These are phyloP conservation scores for Penicillium salamii DNA, from an alignment of 495 filamentous ascomycete genomes.

Conservation along the genomic window DNA sequence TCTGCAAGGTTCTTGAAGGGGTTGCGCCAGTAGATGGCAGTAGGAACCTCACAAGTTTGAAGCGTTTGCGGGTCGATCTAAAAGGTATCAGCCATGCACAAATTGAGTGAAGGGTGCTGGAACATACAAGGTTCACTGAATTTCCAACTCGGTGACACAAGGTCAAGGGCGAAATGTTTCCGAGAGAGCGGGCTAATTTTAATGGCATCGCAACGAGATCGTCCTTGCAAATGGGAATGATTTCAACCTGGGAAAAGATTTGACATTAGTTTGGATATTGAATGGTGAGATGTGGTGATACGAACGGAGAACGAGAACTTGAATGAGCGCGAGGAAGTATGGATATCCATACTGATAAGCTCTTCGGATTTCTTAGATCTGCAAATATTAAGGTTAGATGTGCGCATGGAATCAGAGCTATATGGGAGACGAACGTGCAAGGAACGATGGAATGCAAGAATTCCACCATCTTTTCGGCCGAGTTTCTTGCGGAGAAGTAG, in stretches of 20 bases:
- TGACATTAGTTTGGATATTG: too few relatives aligned
- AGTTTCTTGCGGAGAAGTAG: conserved; percentile 82
- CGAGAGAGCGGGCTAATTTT: conserved; percentile 77
- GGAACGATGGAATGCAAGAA: conserved; percentile 77
- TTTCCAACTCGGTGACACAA: conserved; percentile 91
- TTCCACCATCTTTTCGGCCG: conserved; percentile 88
- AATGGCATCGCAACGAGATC: conserved; percentile 91
- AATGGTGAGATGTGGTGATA: too few relatives aligned
- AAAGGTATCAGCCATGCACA: too few relatives aligned
- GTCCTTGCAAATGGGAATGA: conserved; percentile 94
- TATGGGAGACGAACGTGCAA: conserved; percentile 2
- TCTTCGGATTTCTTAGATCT: conserved; percentile 83
- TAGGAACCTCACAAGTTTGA: conserved; percentile 80
- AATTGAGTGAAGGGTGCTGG: too few relatives aligned
- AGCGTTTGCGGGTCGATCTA: conserved; percentile 75
- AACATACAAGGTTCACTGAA: conserved; percentile 69
- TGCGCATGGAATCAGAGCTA: too few relatives aligned
- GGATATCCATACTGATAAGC: conserved; percentile 89
- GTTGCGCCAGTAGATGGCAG: conserved; percentile 78
- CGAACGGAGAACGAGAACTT: conserved; percentile 78
- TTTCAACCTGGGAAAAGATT: conserved; percentile 45
- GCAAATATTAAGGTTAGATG: conserved; percentile 16
- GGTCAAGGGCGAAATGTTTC: conserved; percentile 79
- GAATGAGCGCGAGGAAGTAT: conserved; percentile 84
- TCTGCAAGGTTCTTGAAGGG: conserved; percentile 85